phyloP scores from a whole-genome alignment of 768 basidiomycete species.

The Leccinum obscurum region DNA sequence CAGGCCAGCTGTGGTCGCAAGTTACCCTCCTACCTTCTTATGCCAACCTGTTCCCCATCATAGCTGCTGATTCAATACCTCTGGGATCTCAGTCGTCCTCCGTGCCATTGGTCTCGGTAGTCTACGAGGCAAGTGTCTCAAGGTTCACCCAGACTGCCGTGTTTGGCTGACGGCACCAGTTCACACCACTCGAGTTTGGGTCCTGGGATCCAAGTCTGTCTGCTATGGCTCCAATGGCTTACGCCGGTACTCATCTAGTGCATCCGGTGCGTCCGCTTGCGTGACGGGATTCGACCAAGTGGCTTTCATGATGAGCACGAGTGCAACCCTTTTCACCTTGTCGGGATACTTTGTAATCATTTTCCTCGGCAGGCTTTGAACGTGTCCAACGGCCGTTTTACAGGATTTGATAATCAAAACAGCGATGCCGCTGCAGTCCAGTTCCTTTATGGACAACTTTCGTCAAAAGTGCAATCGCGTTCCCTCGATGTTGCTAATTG shows the following conservation, averaged over 20 bases:
- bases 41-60: conserved; percentile 62
- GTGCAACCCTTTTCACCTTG: conserved; percentile 63
- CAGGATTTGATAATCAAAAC: conserved; percentile 12
- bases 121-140: conserved; percentile 52
- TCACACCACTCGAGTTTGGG: conserved; percentile 66
- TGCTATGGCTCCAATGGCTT: conserved; percentile 65
- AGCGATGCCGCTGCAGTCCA: conserved; percentile 35
- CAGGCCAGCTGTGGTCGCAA: conserved; percentile 69
- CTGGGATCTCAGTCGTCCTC: conserved; percentile 44
- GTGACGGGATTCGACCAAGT: conserved; percentile 75
- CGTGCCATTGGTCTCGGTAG: conserved; percentile 41
- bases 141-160: conserved; percentile 8
- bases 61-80: conserved; percentile 57
- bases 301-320: conserved; percentile 73
- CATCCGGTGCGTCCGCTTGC: conserved; percentile 58
- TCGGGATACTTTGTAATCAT: background rate
- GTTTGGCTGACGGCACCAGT: conserved; percentile 34
- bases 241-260: conserved; percentile 63
- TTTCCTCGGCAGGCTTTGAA: conserved; percentile 50
- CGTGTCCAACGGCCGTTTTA: conserved; percentile 39
- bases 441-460: conserved; percentile 49
- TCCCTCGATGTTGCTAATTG: conserved; percentile 66
- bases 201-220: conserved; percentile 73
- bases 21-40: conserved; percentile 53
- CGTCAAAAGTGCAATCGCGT: conserved; percentile 45